phyloP scores from a whole-genome alignment of 495 filamentous ascomycete species.

The Xylaria nigripes region DNA sequence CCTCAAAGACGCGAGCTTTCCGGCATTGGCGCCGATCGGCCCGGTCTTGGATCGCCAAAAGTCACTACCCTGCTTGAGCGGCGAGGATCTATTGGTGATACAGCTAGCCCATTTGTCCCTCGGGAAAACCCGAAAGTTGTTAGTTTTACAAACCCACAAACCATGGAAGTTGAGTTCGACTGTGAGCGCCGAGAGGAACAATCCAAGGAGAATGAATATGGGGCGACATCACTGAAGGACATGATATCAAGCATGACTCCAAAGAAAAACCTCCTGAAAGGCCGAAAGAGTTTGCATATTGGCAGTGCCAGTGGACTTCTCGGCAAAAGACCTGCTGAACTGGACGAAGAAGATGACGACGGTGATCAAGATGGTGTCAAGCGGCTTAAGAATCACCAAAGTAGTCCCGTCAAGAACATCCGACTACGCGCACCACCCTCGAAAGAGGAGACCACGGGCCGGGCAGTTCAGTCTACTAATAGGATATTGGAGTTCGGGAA shows the following conservation, averaged over 20 bases:
- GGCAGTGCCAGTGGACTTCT: constrained; percentile 67
- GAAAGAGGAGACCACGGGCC: constrained; percentile 55
- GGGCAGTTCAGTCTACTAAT: constrained; percentile 46
- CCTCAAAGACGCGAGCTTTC: constrained; percentile 57
- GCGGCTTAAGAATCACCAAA: constrained; percentile 58
- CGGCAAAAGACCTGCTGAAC: constrained; percentile 65
- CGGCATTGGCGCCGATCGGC: constrained; percentile 64
- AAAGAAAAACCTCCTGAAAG: constrained; percentile 59
- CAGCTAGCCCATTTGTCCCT: constrained; percentile 53
- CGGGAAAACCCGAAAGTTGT: constrained; percentile 35
- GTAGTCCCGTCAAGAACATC: constrained; percentile 71
- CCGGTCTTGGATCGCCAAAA: constrained; percentile 70
- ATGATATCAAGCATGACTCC: constrained; percentile 72
- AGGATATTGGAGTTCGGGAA: constrained; percentile 27
- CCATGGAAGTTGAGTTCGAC: constrained; percentile 62
- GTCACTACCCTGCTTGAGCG: constrained; percentile 67
- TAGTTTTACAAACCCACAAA: constrained; percentile 57
- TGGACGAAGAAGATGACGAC: constrained; percentile 63
- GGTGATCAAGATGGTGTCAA: constrained; percentile 57
- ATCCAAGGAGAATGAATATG: constrained; percentile 51
- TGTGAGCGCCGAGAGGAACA: constrained; percentile 57
- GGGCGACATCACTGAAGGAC: constrained; percentile 56
- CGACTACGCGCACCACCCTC: constrained; percentile 57
- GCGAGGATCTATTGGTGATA: constrained; percentile 62
- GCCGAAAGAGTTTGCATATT: constrained; percentile 68